phyloP scores from a whole-genome alignment of 1,139 yeast species.

The Yamadazyma friedrichii region DNA sequence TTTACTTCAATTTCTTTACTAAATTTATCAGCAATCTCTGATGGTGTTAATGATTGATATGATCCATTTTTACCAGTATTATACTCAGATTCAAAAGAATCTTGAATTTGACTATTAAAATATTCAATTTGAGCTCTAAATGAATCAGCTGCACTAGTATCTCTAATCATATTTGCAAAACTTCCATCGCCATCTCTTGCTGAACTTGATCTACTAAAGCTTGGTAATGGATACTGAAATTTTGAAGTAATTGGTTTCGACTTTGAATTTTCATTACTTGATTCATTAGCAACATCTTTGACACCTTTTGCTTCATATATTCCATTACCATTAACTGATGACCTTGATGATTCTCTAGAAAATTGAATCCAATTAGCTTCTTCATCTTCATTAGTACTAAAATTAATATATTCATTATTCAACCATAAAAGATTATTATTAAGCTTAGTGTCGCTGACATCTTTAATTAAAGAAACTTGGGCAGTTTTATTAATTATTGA shows the following conservation, averaged over 20 bases:
- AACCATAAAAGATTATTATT: background rate
- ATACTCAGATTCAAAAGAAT: slow-evolving; percentile 1
- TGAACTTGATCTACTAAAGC: slow-evolving; percentile 2
- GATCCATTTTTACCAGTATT: slow-evolving; percentile 18
- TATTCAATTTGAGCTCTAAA: slow-evolving; percentile 13
- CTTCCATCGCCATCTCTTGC: slow-evolving; percentile 11
- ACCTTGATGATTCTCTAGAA: slow-evolving; percentile 15
- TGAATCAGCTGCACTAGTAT: slow-evolving; percentile 17
- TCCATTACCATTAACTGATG: slow-evolving; percentile 4
- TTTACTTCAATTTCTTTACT: slow-evolving; percentile 26
- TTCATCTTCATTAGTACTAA: slow-evolving; percentile 21
- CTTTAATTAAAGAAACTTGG: slow-evolving; percentile 8
- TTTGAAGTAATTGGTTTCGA: slow-evolving; percentile 3
- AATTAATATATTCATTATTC: slow-evolving; percentile 1
- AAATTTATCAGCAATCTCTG: slow-evolving; percentile 31
- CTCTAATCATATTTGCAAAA: slow-evolving; percentile 11
- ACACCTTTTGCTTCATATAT: background rate
- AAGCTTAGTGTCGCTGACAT: slow-evolving; percentile 15
- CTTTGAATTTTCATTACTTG: background rate
- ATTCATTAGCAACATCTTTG: background rate
- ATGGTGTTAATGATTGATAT: slow-evolving; percentile 28
- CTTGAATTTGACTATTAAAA: slow-evolving; percentile 12
- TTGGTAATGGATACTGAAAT: slow-evolving; percentile 7
- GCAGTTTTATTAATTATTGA: slow-evolving; percentile 11
- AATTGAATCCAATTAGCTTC: slow-evolving; percentile 39